phyloP scores from a whole-genome alignment of 352 stramenopile genomes.

The Pythium apleroticum region DNA sequence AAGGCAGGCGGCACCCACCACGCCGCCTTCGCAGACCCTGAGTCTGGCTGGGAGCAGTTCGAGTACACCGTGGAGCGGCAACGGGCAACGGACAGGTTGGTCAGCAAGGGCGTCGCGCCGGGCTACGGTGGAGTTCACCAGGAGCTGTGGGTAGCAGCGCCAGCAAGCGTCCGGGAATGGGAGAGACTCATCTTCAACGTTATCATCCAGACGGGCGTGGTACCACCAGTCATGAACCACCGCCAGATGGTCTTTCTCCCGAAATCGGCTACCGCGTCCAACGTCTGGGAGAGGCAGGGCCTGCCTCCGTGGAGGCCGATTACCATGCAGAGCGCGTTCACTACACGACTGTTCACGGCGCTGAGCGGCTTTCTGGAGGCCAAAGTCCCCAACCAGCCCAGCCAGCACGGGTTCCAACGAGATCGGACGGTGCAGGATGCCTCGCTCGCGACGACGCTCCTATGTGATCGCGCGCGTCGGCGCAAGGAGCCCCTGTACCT shows the following conservation, averaged over 20 bases:
- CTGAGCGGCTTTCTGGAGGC: constrained; percentile 1
- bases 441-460: background rate
- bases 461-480: background rate
- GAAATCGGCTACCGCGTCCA: background rate
- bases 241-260: constrained; percentile 3
- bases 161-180: background rate
- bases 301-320: constrained; percentile 3
- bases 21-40: background rate
- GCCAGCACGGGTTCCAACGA: background rate
- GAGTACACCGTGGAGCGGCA: background rate
- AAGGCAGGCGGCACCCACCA: background rate
- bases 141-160: constrained; percentile 1
- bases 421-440: constrained; percentile 2
- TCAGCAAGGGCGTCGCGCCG: background rate
- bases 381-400: background rate
- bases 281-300: background rate
- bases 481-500: constrained; percentile 2
- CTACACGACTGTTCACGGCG: background rate
- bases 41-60: background rate
- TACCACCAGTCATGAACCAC: background rate
- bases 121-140: background rate
- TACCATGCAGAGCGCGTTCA: background rate
- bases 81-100: background rate
- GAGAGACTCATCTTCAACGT: background rate
- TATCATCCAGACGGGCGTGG: background rate